Base-by-base conservation (phyloP, 495 filamentous ascomycete genomes). In the Penicillium crystallinum region DNA sequence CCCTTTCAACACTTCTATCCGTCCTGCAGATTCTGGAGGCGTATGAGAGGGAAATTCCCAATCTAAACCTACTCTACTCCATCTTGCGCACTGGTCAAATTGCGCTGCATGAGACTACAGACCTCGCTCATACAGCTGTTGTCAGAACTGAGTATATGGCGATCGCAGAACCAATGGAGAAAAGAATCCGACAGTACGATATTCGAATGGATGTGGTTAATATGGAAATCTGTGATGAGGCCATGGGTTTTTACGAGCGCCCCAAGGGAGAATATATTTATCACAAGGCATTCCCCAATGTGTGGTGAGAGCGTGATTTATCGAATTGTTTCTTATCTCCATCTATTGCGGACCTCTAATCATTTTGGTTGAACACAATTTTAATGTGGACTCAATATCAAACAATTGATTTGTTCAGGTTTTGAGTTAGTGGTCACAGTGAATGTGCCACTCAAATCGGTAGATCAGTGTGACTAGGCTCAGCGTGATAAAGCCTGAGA, bases 31-130 rank as follows among this genome's bases (percentile, higher is more conserved):
- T 60, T 23, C 27, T 65, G 41, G 44, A 55, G 22, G 56, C 48
- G 8, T 63, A 63, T 45, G 49, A 55, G 21, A 53, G 48, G 15
- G 62, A 65, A 48, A 59, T 65, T 19, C 17, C 9, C 0, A 42
- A 41, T 19, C 18, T 63, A n/a, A n/a, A 45, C 3, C 9, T 46
- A 12, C 36, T 65, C 31, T 65, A 58, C 41, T 35, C 43, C 12
- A 34, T 57, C 6, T 33, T 63, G 23, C 49, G 42, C 9, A 40
- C 36, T 17, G 30, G 33, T 5, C 59, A 65, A 29, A 21, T 58
- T 12, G 46, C 35, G 2, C 19, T 59, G 33, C 18, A 46, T 17
- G 33, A 53, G 18, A 40, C 23, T 29, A 25, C 25, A 22, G 44
- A 49, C 5, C 25, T 14, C 11, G 38, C 52, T 7, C 33, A 48